Percentiles rank a stretch among this genome's conserved stretches.
Evolutionary conservation across 352 stramenopile genomes (phyloP).

Genomic region (Pythium rishiriense): DNA sequence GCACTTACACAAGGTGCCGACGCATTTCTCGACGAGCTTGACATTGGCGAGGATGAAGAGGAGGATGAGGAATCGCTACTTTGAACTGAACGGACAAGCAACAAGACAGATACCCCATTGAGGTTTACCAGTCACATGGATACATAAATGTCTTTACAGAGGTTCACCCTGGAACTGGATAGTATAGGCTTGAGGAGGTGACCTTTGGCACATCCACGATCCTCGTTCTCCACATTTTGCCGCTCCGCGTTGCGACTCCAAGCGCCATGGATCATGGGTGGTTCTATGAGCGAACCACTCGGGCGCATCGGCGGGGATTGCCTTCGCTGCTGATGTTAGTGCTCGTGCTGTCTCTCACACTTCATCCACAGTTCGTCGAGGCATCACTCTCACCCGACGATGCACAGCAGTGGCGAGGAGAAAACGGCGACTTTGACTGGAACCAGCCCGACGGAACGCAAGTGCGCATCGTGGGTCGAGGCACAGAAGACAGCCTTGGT

Average conservation of each 20-base stretch:
- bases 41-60: slow-evolving; percentile 65
- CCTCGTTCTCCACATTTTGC: background rate
- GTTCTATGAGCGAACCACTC: background rate
- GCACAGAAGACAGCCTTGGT: slow-evolving; percentile 36
- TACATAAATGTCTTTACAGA: slow-evolving; percentile 26
- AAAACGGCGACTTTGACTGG: slow-evolving; percentile 56
- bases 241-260: background rate
- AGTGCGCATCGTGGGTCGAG: slow-evolving; percentile 42
- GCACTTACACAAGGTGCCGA: slow-evolving; percentile 61
- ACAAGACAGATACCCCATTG: too few relatives aligned
- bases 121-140: slow-evolving; percentile 7
- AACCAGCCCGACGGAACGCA: slow-evolving; percentile 37
- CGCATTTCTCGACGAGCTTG: slow-evolving; percentile 59
- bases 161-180: slow-evolving; percentile 11
- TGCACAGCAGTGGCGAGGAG: slow-evolving; percentile 40
- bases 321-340: too few relatives aligned
- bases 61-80: slow-evolving; percentile 33
- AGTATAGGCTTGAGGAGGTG: slow-evolving; percentile 20
- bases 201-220: slow-evolving; percentile 17
- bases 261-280: background rate
- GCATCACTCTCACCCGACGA: slow-evolving; percentile 36
- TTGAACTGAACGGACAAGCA: background rate
- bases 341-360: background rate
- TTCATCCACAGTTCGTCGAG: background rate
- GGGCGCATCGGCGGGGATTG: background rate